Evolutionary conservation across 2,329 filamentous ascomycete species (phyloP).

Genomic region (Colletotrichum sidae): DNA sequence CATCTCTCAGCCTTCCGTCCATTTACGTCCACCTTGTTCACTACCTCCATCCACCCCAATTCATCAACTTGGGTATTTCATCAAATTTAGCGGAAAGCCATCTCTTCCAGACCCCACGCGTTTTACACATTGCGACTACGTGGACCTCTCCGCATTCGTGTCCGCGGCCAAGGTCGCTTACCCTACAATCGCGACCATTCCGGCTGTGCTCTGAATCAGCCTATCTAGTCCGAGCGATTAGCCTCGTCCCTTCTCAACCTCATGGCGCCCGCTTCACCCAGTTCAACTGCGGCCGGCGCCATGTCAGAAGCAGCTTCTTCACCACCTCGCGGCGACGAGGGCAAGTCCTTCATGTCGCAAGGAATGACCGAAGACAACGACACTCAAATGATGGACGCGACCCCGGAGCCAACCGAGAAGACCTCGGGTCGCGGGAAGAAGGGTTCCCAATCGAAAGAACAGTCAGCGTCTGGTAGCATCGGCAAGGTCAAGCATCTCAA

Average conservation of each 20-base stretch:
- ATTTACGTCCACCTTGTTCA: conserved; percentile 17
- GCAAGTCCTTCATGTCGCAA: conserved; percentile 60
- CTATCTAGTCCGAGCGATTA: conserved; percentile 22
- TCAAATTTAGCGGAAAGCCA: background rate
- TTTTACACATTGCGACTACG: conserved; percentile 22
- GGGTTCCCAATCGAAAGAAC: conserved; percentile 48
- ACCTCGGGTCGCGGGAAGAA: conserved; percentile 49
- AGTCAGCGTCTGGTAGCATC: conserved; percentile 53
- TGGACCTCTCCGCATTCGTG: conserved; percentile 26
- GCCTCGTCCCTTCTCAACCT: conserved; percentile 8
- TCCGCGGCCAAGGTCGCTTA: conserved; percentile 11
- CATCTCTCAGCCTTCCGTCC: conserved; percentile 4
- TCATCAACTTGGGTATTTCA: background rate
- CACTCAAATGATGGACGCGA: conserved; percentile 52
- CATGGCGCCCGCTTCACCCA: conserved; percentile 54
- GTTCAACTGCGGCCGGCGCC: conserved; percentile 48
- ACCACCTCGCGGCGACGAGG: conserved; percentile 51
- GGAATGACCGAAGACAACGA: conserved; percentile 59
- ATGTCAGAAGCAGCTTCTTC: conserved; percentile 62
- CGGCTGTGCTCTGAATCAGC: conserved; percentile 22
- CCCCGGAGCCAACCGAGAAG: conserved; percentile 57
- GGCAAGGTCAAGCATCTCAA: conserved; percentile 87
- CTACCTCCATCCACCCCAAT: conserved; percentile 5
- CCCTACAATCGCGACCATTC: conserved; percentile 26
- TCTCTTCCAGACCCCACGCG: conserved; percentile 4